Evolutionary conservation across 768 basidiomycete species (phyloP).

Genomic region (Lyophyllum decastes): DNA sequence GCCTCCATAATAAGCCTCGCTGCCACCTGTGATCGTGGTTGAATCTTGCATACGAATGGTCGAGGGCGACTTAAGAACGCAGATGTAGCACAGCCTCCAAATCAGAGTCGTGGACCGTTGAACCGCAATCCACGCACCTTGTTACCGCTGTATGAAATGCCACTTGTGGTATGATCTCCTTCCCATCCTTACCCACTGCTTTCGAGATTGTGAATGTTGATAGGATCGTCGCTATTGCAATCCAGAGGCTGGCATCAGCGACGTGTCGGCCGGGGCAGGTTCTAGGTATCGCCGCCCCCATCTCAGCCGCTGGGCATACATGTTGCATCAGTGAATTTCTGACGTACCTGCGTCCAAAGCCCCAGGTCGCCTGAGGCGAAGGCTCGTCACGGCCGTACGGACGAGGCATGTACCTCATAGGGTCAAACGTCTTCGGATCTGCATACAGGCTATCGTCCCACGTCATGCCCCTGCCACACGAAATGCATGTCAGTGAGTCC

Average conservation of each 20-base stretch:
- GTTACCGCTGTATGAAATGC: neutral
- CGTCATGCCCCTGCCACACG: neutral
- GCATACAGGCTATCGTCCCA: neutral
- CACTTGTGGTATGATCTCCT: neutral
- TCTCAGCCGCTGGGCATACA: too few species aligned
- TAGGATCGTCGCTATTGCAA: conserved; percentile 5
- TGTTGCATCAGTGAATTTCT: too few species aligned
- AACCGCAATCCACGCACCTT: neutral
- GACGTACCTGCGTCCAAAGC: neutral
- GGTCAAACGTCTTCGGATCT: neutral
- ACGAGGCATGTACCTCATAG: neutral
- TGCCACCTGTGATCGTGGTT: neutral
- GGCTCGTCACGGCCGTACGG: neutral
- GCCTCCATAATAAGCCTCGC: neutral
- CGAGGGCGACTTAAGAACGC: too few species aligned
- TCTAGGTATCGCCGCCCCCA: neutral
- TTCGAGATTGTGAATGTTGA: conserved; percentile 5
- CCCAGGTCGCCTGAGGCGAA: neutral
- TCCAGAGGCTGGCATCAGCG: neutral
- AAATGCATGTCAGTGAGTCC: neutral
- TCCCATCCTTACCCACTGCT: neutral
- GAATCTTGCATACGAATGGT: neutral
- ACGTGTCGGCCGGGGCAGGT: conserved; percentile 31
- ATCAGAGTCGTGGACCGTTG: neutral
- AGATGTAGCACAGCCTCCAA: too few species aligned